A percentile compares a stretch with the other conserved stretches of the same genome.
phyloP scores from a whole-genome alignment of 2,329 filamentous ascomycete species.

The Fusarium decemcellulare region DNA sequence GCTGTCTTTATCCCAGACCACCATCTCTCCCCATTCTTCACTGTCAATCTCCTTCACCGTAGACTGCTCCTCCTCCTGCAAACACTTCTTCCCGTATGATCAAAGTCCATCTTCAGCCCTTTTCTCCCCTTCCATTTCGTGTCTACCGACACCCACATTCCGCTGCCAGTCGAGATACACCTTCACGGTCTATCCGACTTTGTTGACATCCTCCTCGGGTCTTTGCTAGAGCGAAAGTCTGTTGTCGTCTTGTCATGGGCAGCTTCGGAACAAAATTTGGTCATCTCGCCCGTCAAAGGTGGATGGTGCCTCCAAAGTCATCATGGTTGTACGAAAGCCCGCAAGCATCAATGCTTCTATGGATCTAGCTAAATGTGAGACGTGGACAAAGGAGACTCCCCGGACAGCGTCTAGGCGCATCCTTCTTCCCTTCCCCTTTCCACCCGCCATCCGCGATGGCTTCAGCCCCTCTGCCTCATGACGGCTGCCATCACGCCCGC shows the following conservation, averaged over 20 bases:
- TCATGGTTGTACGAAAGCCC: not conserved
- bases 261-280: not conserved
- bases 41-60: too few species aligned
- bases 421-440: not conserved
- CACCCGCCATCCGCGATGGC: not conserved
- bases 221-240: not conserved
- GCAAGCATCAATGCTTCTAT: not conserved
- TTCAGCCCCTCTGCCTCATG: conserved; percentile 15
- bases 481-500: conserved; percentile 26
- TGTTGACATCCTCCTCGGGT: not conserved
- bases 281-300: not conserved
- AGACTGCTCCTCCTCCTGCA: too few species aligned
- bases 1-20: not conserved
- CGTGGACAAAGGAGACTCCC: not conserved
- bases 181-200: not conserved
- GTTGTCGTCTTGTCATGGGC: not conserved
- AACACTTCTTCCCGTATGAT: too few species aligned
- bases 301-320: not conserved
- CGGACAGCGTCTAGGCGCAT: too few species aligned
- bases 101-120: not conserved
- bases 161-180: not conserved
- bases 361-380: not conserved
- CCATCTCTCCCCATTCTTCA: not conserved
- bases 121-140: not conserved
- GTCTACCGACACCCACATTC: too few species aligned